Conservation (phyloP, 2,329 filamentous ascomycete species). For the Bipolaris zeicola region DNA sequence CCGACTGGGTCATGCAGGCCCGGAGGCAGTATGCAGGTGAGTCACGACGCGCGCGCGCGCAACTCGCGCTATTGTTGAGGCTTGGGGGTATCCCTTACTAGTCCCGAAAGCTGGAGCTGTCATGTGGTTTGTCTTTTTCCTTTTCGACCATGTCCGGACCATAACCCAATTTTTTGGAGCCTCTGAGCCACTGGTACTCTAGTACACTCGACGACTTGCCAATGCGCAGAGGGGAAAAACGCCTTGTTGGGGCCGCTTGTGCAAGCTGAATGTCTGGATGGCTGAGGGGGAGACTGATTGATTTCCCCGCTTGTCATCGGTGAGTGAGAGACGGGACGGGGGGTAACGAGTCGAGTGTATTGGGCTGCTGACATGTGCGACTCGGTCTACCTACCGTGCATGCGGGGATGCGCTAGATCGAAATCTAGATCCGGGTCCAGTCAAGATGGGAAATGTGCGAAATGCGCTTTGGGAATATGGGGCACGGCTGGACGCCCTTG, state of each 20-base stretch:
- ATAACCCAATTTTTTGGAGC: neutral
- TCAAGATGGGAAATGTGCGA: neutral
- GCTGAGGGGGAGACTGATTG: neutral
- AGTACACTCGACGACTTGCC: neutral
- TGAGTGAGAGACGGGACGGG: neutral
- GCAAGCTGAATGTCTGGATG: neutral
- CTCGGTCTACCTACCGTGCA: neutral
- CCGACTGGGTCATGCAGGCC: neutral
- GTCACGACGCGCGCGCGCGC: neutral
- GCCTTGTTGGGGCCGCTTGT: conserved; percentile 3
- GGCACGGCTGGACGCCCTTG: neutral
- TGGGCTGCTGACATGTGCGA: neutral
- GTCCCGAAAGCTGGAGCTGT: neutral
- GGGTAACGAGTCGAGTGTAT: neutral
- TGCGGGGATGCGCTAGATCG: neutral
- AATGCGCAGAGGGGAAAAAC: neutral
- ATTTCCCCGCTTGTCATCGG: neutral
- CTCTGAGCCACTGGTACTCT: neutral
- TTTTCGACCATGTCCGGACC: neutral
- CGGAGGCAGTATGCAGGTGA: neutral
- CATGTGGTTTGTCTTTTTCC: neutral
- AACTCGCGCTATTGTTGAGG: neutral
- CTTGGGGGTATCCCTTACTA: neutral
- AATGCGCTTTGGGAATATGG: neutral
- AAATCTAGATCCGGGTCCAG: neutral